phyloP scores from a whole-genome alignment of 257 asterid species.

The Mitragyna speciosa region DNA sequence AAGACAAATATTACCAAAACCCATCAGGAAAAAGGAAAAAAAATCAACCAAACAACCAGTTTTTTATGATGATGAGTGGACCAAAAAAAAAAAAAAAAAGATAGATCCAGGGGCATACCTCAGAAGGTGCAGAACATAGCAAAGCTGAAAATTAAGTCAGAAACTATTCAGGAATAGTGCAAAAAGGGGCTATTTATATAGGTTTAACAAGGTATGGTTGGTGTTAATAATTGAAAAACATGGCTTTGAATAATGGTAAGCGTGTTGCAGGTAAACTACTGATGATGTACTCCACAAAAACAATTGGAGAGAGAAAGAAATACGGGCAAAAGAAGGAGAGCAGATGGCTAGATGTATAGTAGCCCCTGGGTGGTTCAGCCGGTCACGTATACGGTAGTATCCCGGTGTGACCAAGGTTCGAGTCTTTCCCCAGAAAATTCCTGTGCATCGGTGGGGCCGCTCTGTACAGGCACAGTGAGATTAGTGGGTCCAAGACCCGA shows the following conservation, averaged over 20 bases:
- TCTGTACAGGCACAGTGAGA: too few relatives aligned
- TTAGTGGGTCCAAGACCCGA: too few relatives aligned
- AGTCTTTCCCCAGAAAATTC: too few relatives aligned
- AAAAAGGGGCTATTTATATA: background rate
- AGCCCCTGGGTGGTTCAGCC: too few relatives aligned
- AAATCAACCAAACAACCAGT: background rate
- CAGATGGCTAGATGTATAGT: background rate
- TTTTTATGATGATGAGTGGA: background rate
- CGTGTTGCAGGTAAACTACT: constrained; percentile 36
- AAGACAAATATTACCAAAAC: background rate
- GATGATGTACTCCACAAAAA: background rate
- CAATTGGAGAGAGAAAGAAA: background rate
- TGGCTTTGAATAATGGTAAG: constrained; percentile 48
- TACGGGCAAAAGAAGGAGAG: background rate
- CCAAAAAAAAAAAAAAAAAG: too few relatives aligned
- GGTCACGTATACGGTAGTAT: too few relatives aligned
- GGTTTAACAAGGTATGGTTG: constrained; percentile 16
- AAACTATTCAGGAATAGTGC: background rate
- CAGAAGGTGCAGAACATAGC: background rate
- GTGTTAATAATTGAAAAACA: constrained; percentile 23
- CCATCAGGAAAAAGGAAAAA: background rate
- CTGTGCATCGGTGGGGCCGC: too few relatives aligned
- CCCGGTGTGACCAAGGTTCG: too few relatives aligned
- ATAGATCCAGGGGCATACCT: constrained; percentile 4
- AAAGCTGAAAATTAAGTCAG: background rate